Evolutionary conservation across 1,139 yeast species (phyloP).

Genomic region (Candida sojae): DNA sequence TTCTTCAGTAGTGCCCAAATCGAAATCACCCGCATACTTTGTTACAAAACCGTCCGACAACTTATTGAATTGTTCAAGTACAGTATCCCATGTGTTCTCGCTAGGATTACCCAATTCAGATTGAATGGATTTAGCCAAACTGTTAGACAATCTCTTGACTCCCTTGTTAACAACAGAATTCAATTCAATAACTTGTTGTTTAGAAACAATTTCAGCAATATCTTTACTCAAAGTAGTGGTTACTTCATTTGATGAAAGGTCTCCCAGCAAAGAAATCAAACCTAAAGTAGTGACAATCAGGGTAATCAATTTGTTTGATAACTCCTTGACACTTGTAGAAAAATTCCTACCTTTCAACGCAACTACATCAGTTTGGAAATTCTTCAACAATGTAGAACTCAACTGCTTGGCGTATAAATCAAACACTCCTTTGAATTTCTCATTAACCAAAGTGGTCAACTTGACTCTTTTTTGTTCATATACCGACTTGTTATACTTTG

Average conservation of each 20-base stretch:
- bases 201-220: constrained; percentile 26
- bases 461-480: constrained; percentile 60
- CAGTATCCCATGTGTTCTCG: constrained; percentile 61
- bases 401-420: constrained; percentile 30
- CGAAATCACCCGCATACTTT: constrained; percentile 47
- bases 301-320: constrained; percentile 17
- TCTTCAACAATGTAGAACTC: constrained; percentile 14
- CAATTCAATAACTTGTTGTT: constrained; percentile 51
- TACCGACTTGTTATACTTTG: constrained; percentile 67
- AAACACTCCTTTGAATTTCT: constrained; percentile 45
- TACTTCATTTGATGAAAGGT: constrained; percentile 17
- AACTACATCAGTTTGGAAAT: constrained; percentile 21
- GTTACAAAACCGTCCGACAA: constrained; percentile 28
- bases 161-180: constrained; percentile 35
- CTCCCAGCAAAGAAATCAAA: constrained; percentile 26
- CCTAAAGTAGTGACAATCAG: constrained; percentile 16
- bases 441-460: constrained; percentile 48
- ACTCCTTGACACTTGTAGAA: constrained; percentile 16
- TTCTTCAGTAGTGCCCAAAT: constrained; percentile 53
- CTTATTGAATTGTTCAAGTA: constrained; percentile 48
- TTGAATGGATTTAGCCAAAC: constrained; percentile 40
- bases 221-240: constrained; percentile 20
- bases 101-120: constrained; percentile 47
- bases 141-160: constrained; percentile 39
- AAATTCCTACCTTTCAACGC: constrained; percentile 25